Evolutionary conservation across 1,139 yeast genomes (phyloP).

Genomic region (Kurtzmaniella quercitrusa): DNA sequence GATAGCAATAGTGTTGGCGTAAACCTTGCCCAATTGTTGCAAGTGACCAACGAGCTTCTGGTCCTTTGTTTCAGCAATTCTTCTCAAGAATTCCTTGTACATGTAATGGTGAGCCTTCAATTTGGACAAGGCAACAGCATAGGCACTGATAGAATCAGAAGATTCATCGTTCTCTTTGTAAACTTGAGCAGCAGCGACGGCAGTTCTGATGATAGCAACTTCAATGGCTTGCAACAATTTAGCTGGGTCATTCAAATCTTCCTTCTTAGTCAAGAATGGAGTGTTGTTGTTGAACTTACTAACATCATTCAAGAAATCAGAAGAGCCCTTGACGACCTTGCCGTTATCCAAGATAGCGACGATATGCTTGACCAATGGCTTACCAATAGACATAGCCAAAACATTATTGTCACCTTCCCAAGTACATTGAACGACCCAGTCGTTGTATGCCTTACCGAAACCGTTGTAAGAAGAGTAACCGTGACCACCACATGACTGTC

Average conservation of each 20-base stretch:
- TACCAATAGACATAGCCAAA: slow-evolving; percentile 44
- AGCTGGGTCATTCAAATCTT: slow-evolving; percentile 28
- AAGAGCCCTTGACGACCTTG: slow-evolving; percentile 34
- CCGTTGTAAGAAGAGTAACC: slow-evolving; percentile 47
- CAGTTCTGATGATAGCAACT: slow-evolving; percentile 39
- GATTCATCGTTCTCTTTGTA: slow-evolving; percentile 27
- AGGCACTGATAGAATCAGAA: slow-evolving; percentile 52
- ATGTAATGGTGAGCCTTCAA: slow-evolving; percentile 41
- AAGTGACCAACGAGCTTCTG: slow-evolving; percentile 23
- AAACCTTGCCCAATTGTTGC: slow-evolving; percentile 24
- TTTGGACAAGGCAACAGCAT: slow-evolving; percentile 56
- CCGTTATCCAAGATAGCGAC: slow-evolving; percentile 27
- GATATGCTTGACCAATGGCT: slow-evolving; percentile 39
- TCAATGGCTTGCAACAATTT: slow-evolving; percentile 37
- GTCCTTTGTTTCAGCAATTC: slow-evolving; percentile 18
- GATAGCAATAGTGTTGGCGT: slow-evolving; percentile 27
- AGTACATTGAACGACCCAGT: slow-evolving; percentile 50
- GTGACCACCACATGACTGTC: slow-evolving; percentile 53
- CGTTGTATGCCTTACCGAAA: slow-evolving; percentile 45
- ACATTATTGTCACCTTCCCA: slow-evolving; percentile 54
- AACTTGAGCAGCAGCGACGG: slow-evolving; percentile 27
- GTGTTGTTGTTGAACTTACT: slow-evolving; percentile 25
- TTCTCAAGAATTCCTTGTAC: slow-evolving; percentile 26
- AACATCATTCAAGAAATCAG: slow-evolving; percentile 36
- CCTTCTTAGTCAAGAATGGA: slow-evolving; percentile 22